These are phyloP conservation scores for Trichoderma koningii DNA, from an alignment of 2,329 filamentous ascomycete genomes.

Conservation along the genomic window DNA sequence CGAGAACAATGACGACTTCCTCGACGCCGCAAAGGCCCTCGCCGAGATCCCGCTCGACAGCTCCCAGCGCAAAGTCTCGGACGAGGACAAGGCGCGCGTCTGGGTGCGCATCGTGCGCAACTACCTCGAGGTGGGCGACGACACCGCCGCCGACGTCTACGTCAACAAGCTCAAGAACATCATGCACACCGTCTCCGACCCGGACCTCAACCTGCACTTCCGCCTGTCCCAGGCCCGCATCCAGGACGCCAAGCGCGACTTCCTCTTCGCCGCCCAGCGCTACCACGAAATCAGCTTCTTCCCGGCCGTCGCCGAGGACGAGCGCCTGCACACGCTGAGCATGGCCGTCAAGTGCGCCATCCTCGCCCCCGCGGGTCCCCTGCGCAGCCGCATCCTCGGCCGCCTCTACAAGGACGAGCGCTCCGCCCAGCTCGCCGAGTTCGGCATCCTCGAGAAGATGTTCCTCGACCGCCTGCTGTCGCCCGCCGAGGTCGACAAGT, in stretches of 20 bases:
- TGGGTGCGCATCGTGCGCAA: constrained; percentile 95
- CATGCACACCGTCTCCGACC: constrained; percentile 75
- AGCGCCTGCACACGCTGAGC: constrained; percentile 79
- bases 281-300: constrained; percentile 88
- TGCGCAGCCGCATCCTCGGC: constrained; percentile 75
- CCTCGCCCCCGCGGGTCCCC: constrained; percentile 85
- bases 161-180: constrained; percentile 95
- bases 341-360: constrained; percentile 92
- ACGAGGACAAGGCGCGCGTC: constrained; percentile 77
- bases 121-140: constrained; percentile 92
- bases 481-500: constrained; percentile 80
- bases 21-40: constrained; percentile 73
- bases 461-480: constrained; percentile 85
- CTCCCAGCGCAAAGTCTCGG: constrained; percentile 79
- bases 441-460: constrained; percentile 93
- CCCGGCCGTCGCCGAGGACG: constrained; percentile 76
- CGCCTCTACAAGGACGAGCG: constrained; percentile 94
- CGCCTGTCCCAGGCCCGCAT: constrained; percentile 90
- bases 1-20: constrained; percentile 79
- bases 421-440: constrained; percentile 72
- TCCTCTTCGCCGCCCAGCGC: constrained; percentile 81
- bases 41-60: constrained; percentile 85
- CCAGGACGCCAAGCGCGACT: constrained; percentile 84
- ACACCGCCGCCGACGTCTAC: constrained; percentile 78
- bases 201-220: constrained; percentile 78